Conservation (phyloP, 176 grass and related monocot genomes). For the Poa annua region DNA sequence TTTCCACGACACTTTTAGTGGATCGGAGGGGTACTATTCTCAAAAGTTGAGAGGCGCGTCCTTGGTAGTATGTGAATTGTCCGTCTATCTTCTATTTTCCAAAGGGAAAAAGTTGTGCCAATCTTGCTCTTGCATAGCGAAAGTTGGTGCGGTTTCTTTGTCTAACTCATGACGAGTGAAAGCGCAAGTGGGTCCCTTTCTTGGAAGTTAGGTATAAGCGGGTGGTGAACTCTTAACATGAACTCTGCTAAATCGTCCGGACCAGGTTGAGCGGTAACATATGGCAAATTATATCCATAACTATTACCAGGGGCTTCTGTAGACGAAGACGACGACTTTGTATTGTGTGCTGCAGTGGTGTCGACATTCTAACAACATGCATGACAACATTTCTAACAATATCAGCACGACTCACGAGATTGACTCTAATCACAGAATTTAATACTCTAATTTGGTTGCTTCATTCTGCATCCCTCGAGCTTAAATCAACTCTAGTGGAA, state of each 20-base stretch:
- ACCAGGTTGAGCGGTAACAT: background rate
- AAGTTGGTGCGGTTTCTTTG: background rate
- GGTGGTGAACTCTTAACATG: background rate
- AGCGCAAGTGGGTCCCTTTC: background rate
- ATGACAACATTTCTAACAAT: background rate
- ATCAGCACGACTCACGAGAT: background rate
- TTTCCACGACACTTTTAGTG: too few relatives aligned
- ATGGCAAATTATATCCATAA: background rate
- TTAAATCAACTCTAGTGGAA: too few relatives aligned
- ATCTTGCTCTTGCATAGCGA: background rate
- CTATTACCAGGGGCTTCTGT: background rate
- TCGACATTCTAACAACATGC: slow-evolving; percentile 45
- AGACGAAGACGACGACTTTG: background rate
- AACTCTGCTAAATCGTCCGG: background rate
- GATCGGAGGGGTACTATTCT: too few relatives aligned
- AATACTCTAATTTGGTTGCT: too few relatives aligned
- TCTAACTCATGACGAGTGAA: background rate
- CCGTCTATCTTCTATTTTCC: too few relatives aligned
- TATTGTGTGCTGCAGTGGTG: background rate
- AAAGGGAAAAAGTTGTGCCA: too few relatives aligned
- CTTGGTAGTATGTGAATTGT: too few relatives aligned
- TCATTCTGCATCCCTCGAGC: too few relatives aligned
- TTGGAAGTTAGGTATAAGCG: background rate
- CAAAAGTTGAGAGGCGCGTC: background rate
- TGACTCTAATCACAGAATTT: background rate